Base-by-base conservation (phyloP, 441 rosid genomes). In the Arabidopsis lyrata region DNA sequence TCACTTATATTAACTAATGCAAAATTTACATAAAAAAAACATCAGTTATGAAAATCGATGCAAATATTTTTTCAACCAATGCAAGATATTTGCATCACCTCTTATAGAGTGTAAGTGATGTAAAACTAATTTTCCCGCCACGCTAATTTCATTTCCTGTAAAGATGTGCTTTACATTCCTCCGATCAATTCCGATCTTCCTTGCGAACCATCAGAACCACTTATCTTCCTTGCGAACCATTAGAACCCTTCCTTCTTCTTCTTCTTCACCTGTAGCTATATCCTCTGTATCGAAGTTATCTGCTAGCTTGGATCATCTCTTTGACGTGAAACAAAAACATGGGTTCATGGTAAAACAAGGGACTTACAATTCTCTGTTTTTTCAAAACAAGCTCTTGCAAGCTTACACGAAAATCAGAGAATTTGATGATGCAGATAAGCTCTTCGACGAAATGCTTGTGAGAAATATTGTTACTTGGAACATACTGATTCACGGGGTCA, bases 381-480 rank as follows among this genome's bases (percentile, higher is more conserved):
- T 81, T 67, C 83, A 82, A 61, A 87, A 87, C 79, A 86, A 86
- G 80, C 69, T 81, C 24, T 74, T 92, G 68, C 68, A 86, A 48
- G 59, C 71, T 20, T 87, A 84, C 65, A 73, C 79, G 8, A 86
- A 84, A 76, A 63, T 77, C 66, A 75, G 62, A 44, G 74, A 39
- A 36, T 58, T 81, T 47, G 5, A 55, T 7, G 39, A 74, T 39
- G 86, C 78, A 18, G 78, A 75, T 68, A 84, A 58, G 35, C 45
- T 89, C 77, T 84, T 92, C 78, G 88, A 87, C 52, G 95, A 89
- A 90, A 89, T 93, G 85, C 77, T 22, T 62, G 62, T 70, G 39
- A 80, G 83, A 74, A 83, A 93, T 63, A 66, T 83, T 49, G 88
- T 90, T 57, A 81, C 89, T 4, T 93, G 88, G 93, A 88, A 86